Evolutionary conservation across 148 eudicot species (phyloP).

Genomic region (Oxyria digyna): DNA sequence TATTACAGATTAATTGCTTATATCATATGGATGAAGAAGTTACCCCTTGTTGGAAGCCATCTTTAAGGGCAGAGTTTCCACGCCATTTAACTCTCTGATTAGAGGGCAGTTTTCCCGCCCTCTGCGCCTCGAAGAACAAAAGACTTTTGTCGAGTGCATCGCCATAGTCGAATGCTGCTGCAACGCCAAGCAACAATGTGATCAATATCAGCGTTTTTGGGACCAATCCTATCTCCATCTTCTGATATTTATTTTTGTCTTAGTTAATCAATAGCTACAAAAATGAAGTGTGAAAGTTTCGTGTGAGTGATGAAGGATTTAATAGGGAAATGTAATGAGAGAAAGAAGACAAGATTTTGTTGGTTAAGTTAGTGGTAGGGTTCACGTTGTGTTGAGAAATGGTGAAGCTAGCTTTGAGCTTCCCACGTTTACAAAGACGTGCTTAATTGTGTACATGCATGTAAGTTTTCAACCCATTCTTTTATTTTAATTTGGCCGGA

Average conservation of each 20-base stretch:
- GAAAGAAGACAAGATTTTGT: background rate
- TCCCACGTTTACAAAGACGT: constrained; percentile 4
- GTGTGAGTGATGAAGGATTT: background rate
- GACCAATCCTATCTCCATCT: background rate
- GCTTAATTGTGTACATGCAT: background rate
- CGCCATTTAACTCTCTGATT: constrained; percentile 65
- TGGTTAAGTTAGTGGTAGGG: background rate
- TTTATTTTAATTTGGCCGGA: background rate
- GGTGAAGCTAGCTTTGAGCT: background rate
- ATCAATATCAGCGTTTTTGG: background rate
- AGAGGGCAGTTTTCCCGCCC: constrained; percentile 59
- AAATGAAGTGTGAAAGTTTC: background rate
- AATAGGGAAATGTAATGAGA: background rate
- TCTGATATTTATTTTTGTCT: background rate
- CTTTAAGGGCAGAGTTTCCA: constrained; percentile 47
- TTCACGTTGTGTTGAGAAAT: constrained; percentile 2
- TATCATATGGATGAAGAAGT: background rate
- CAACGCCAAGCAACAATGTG: background rate
- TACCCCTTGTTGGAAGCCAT: constrained; percentile 64
- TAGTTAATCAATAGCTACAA: background rate
- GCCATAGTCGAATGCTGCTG: constrained; percentile 33
- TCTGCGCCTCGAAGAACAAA: constrained; percentile 80
- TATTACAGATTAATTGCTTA: no score
- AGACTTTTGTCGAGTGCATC: constrained; percentile 63
- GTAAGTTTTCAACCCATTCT: background rate